Conservation (phyloP, 2,329 filamentous ascomycete species). For the Cladosporium sp. region DNA sequence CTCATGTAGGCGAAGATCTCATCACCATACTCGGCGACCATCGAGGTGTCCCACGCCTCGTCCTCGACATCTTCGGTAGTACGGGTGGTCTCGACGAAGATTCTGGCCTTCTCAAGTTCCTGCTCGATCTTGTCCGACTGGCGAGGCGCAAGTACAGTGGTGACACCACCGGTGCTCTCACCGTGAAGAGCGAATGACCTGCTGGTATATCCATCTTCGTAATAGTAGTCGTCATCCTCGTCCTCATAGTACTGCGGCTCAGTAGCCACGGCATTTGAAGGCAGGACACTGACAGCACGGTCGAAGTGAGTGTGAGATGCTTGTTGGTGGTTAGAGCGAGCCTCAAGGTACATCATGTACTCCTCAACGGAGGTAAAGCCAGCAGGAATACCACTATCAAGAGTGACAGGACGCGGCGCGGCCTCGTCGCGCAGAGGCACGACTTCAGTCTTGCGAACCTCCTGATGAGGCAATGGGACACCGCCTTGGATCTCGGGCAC, state of each 20-base stretch:
- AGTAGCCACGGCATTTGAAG: slow-evolving; percentile 2
- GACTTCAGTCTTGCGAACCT: slow-evolving; percentile 24
- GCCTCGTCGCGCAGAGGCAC: slow-evolving; percentile 27
- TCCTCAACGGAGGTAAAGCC: slow-evolving; percentile 10
- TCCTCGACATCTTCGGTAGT: slow-evolving; percentile 76
- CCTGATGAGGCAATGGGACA: slow-evolving; percentile 18
- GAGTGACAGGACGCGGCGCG: slow-evolving; percentile 12
- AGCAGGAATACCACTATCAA: slow-evolving; percentile 2
- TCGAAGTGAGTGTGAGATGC: neutral
- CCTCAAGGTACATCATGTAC: slow-evolving; percentile 8
- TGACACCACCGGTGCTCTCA: slow-evolving; percentile 62
- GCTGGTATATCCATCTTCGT: slow-evolving; percentile 69
- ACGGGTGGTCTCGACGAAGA: slow-evolving; percentile 61
- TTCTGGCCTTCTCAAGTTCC: slow-evolving; percentile 66
- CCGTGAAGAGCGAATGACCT: slow-evolving; percentile 68
- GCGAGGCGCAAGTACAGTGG: slow-evolving; percentile 66
- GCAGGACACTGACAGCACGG: slow-evolving; percentile 7
- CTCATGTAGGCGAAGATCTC: slow-evolving; percentile 95
- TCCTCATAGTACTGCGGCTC: slow-evolving; percentile 41
- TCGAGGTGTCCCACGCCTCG: slow-evolving; percentile 87
- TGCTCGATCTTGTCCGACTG: slow-evolving; percentile 63
- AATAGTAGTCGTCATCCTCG: slow-evolving; percentile 67
- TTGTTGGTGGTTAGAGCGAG: slow-evolving; percentile 1
- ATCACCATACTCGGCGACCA: slow-evolving; percentile 95
- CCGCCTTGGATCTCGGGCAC: slow-evolving; percentile 1